Evolutionary conservation across 2,329 filamentous ascomycete genomes (phyloP), one percentile per base, ranked within the genome.

Genomic region (Grosmannia huntii): DNA sequence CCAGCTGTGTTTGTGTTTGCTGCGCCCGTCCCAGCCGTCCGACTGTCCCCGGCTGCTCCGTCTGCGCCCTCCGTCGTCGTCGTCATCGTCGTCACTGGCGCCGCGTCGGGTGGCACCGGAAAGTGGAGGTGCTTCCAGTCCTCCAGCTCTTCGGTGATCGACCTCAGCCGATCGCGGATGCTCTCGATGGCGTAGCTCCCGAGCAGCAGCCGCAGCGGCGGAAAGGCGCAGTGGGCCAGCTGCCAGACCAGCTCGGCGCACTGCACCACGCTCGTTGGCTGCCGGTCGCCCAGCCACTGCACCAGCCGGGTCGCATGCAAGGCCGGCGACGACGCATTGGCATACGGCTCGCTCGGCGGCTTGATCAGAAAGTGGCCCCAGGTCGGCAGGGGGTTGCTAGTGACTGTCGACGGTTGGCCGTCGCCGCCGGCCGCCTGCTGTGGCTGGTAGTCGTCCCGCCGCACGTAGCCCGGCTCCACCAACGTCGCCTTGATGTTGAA

Each of bases 141-240:
- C 72, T 95, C 90, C 64, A 95, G 81, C 75, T 99, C 94, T 71
- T 97, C 94, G 14, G 91, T 96, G 48, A 97, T 89, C 61, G 87
- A 92, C 63, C 90, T 82, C 67, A 97, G 72, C 23, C 92, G 80
- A 72, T 99, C 94, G 19, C 94, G 78, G 55, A 97, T 95, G 69
- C 91, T 96, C 70, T 99, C 92, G 44, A 97, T 92, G 1, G 94
- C 92, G 73, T 95, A 97, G 63, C 85, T 95, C 0, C 94, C 94
- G 27, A 97, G 72, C n/a, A 96, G 75, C 60, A 99, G 72, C 38
- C 94, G 76, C 62, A 97, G 70, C 0, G 94, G 94, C 55, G 94
- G 94, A 68, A 90, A 96, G n/a, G 84, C 86, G 73, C 92, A 97
- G 75, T 97, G 94, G 0, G 86, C 94, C 50, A 97, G 74, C 75